Evolutionary conservation across 805 yeast species (phyloP), one percentile per base, ranked within the genome.

Genomic region (Jamesozyma lodderae): DNA sequence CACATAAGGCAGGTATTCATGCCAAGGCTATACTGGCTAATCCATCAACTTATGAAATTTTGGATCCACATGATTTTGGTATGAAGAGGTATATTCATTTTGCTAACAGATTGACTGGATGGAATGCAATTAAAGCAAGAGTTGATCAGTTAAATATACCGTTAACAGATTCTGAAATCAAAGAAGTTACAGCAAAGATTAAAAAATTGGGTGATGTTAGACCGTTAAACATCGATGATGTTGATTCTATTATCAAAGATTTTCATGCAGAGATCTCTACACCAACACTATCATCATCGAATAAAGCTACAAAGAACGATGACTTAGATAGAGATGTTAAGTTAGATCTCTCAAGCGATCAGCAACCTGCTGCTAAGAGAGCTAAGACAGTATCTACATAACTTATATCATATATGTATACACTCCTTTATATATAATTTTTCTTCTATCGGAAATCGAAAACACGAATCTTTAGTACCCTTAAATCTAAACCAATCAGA

Each of bases 1-100:
- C 98, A 43, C 98, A 90, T 72, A 90, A 90, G 74, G 98, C 98
- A 42, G 98, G 98, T 66, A 88, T 90, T 62, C 98, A 90, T 64
- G 97, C 98, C 55, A 90, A 92, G 73, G 97, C 97, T 41, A 90
- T 90, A 52, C 75, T 90, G 49, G 98, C 98, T 42, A 92, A 90
- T 68, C 98, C 98, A 46, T 86, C 96, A 33, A 92, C 97, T n/a
- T 90, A 90, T 64, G 98, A 90, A 72, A 90, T 90, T 57, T 73
- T 90, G 62, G 82, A 82, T 62, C 98, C 98, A 41, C 68, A 81
- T 21, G 98, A 90, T 67, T 90, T 90, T 57, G 98, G 98, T 61
- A 76, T 90, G 60, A 79, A 94, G 40, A 79, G 98, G 62, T 90
- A 90, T 64, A 90, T 90, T 60, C 98, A 92, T 66, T 92, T 90